Base-by-base conservation (phyloP, 129 eudicot genomes). In the Chrysanthemum seticuspe region DNA sequence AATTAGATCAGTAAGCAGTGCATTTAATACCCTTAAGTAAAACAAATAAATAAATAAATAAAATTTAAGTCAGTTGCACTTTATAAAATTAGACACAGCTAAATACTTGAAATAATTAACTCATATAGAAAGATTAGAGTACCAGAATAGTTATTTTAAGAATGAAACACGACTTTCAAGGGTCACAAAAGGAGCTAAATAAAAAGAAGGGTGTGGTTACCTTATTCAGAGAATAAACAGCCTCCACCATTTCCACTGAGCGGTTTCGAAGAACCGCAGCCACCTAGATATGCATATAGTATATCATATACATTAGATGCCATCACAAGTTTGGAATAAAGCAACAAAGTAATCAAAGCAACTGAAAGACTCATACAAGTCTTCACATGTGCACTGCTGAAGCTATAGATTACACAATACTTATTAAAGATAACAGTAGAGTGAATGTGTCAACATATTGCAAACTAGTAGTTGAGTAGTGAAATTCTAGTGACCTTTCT, bases 241-340 rank as follows among this genome's bases (percentile, higher is more conserved):
- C 90, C 79, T 94, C 99, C 89, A 86, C 99, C 99, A 94, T 94
- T 69, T 94, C 97, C 59, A 77, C 70, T 69, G 97, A 69, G 65
- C 99, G 87, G 70, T 84, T 83, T 68, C 85, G 73, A 54, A 94
- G 84, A 12, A 84, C 91, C 72, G 83, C 79, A 81, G 87, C 91
- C 70, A 90, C 96, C 99, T 94, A 77, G 74, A 53, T 15, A 62
- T 52, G 73, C 73, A 83, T 48, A 57, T 45, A 70, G 49, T 47
- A 50, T 14, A 62, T 52, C 45, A 61, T 70, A 40, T 31, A 50
- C 19, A 63, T 70, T 70, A 69, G 62, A 61, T 50, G 47, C 59
- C 70, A 52, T 51, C 64, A 77, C 64, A 77, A 51, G 31, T 59
- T 59, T 19, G 48, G 48, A 14, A 77, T 19, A 58, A 27, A 54